Percentiles rank a stretch among this genome's conserved stretches.
Evolutionary conservation across 73 alveolate genomes (phyloP).

Genomic region (Paramecium sexaurelia): DNA sequence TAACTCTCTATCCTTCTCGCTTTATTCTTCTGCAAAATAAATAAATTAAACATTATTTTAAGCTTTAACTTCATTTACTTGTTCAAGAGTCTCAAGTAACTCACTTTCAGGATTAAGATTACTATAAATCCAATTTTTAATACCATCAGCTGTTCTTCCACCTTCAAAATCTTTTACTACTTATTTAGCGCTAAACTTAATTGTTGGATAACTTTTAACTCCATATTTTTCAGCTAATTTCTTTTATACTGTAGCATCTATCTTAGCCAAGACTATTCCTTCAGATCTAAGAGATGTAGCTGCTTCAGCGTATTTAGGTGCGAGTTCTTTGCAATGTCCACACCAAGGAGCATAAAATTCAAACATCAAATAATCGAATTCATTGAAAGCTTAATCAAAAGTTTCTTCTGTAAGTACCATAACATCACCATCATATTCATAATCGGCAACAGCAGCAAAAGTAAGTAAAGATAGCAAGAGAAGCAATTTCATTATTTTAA

Average conservation of each 20-base stretch:
- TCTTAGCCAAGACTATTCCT: slow-evolving; percentile 77
- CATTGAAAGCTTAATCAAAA: slow-evolving; percentile 72
- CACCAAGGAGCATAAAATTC: slow-evolving; percentile 95
- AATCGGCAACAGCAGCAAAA: slow-evolving; percentile 45
- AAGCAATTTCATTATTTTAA: slow-evolving; percentile 20
- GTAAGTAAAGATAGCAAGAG: slow-evolving; percentile 37
- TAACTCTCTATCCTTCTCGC: slow-evolving; percentile 62
- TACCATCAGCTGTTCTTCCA: slow-evolving; percentile 82
- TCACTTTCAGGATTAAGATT: slow-evolving; percentile 63
- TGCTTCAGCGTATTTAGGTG: slow-evolving; percentile 86
- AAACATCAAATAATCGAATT: slow-evolving; percentile 75
- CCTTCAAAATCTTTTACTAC: slow-evolving; percentile 74
- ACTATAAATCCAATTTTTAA: slow-evolving; percentile 77
- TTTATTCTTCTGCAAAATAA: slow-evolving; percentile 70
- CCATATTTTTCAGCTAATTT: slow-evolving; percentile 68
- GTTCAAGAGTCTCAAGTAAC: slow-evolving; percentile 54
- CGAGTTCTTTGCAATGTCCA: slow-evolving; percentile 87
- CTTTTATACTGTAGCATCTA: slow-evolving; percentile 79
- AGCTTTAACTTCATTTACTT: slow-evolving; percentile 47
- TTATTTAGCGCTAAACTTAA: slow-evolving; percentile 78
- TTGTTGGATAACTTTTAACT: slow-evolving; percentile 82
- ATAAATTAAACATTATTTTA: slow-evolving; percentile 59
- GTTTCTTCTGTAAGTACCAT: slow-evolving; percentile 78
- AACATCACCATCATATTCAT: slow-evolving; percentile 83
- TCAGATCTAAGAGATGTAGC: slow-evolving; percentile 75